Conservation (phyloP, 257 asterid genomes). For the Scutellaria baicalensis region DNA sequence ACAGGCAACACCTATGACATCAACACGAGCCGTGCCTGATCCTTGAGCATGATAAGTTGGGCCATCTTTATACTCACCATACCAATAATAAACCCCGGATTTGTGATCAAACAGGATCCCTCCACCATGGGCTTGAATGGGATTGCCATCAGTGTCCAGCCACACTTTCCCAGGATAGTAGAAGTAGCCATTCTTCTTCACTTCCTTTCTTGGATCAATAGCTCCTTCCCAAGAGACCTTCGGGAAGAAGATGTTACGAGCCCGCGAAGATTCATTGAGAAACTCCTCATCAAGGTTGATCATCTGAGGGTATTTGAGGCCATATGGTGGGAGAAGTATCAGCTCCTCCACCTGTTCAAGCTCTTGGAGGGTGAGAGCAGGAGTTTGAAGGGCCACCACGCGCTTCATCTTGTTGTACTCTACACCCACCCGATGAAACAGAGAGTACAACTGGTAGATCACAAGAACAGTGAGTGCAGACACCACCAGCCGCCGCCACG, state of each 20-base stretch:
- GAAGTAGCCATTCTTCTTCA: not conserved
- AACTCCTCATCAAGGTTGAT: conserved; percentile 29
- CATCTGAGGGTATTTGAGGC: conserved; percentile 19
- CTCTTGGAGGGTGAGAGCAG: conserved; percentile 17
- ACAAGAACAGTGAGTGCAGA: conserved; percentile 20
- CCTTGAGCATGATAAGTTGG: conserved; percentile 32
- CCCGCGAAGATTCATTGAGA: conserved; percentile 22
- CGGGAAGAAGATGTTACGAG: conserved; percentile 49
- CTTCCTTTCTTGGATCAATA: conserved; percentile 35
- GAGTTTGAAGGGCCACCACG: conserved; percentile 18
- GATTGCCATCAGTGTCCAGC: conserved; percentile 65
- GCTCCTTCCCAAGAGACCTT: not conserved
- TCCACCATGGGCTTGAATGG: conserved; percentile 78
- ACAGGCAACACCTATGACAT: conserved; percentile 61
- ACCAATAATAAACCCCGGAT: conserved; percentile 52
- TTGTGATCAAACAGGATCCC: conserved; percentile 41
- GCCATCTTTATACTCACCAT: conserved; percentile 62
- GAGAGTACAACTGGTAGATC: conserved; percentile 16
- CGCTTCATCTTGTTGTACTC: conserved; percentile 1
- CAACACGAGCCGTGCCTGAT: conserved; percentile 54
- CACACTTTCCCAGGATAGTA: conserved; percentile 47
- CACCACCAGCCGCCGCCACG: conserved; percentile 28
- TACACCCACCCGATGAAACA: conserved; percentile 6
- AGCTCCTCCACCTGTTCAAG: conserved; percentile 27
- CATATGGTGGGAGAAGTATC: conserved; percentile 27